phyloP scores from a whole-genome alignment of 2,329 filamentous ascomycete species.

The Lasiodiplodia citricola region DNA sequence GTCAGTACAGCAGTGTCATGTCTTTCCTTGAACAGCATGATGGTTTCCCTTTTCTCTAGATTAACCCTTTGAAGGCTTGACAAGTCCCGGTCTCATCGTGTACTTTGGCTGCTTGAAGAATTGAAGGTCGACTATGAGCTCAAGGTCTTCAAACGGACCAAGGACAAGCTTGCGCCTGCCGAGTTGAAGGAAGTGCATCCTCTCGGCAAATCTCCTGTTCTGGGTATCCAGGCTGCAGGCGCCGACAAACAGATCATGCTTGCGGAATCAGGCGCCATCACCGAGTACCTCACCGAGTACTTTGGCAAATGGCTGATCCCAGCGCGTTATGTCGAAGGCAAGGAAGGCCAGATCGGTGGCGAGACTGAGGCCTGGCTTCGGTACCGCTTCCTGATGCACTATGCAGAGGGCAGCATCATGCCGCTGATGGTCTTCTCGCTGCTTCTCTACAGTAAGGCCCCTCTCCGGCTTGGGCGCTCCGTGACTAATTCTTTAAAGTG shows the following conservation, averaged over 20 bases:
- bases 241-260: conserved; percentile 63
- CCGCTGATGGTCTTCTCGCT: conserved; percentile 68
- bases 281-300: conserved; percentile 79
- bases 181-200: conserved; percentile 81
- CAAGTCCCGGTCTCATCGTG: conserved; percentile 79
- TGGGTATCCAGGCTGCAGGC: conserved; percentile 65
- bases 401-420: conserved; percentile 85
- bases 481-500: conserved; percentile 33
- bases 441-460: conserved; percentile 61
- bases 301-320: conserved; percentile 61
- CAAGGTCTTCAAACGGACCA: conserved; percentile 74
- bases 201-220: conserved; percentile 83
- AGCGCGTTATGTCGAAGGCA: conserved; percentile 56
- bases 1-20: conserved; percentile 29
- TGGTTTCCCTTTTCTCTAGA: background rate
- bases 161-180: conserved; percentile 71
- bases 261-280: conserved; percentile 81
- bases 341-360: conserved; percentile 60
- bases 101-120: conserved; percentile 86
- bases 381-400: conserved; percentile 77
- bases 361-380: conserved; percentile 67
- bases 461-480: background rate
- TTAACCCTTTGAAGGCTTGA: conserved; percentile 69
- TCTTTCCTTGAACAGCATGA: background rate
- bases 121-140: conserved; percentile 80